Evolutionary conservation across 2,329 filamentous ascomycete genomes (phyloP).

Genomic region (Arthrobotrys megalospora): DNA sequence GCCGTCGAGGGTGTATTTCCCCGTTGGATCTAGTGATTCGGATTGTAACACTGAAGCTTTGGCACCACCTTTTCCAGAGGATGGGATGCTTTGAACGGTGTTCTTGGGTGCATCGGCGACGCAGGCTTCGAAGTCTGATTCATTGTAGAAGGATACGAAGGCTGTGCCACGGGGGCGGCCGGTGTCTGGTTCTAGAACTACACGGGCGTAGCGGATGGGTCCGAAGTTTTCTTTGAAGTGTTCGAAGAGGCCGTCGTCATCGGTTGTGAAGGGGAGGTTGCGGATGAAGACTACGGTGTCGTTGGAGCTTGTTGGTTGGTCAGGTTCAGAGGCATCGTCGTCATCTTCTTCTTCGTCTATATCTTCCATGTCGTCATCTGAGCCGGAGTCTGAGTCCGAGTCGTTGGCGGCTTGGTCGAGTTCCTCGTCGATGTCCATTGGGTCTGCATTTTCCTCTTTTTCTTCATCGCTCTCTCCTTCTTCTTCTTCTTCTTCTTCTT

Average conservation of each 20-base stretch:
- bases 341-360: slow-evolving; percentile 65
- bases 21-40: slow-evolving; percentile 83
- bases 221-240: slow-evolving; percentile 89
- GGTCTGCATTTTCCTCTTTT: slow-evolving; percentile 66
- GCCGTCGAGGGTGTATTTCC: slow-evolving; percentile 90
- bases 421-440: slow-evolving; percentile 68
- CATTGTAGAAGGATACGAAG: slow-evolving; percentile 91
- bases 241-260: slow-evolving; percentile 83
- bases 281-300: slow-evolving; percentile 86
- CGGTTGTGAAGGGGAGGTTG: slow-evolving; percentile 90
- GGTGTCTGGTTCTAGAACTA: slow-evolving; percentile 88
- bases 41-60: slow-evolving; percentile 85
- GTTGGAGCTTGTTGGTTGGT: slow-evolving; percentile 61
- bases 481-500: slow-evolving; percentile 73
- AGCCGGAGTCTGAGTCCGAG: slow-evolving; percentile 65
- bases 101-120: slow-evolving; percentile 80
- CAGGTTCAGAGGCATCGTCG: slow-evolving; percentile 69
- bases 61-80: slow-evolving; percentile 65
- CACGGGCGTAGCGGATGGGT: slow-evolving; percentile 87
- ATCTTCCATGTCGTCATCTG: slow-evolving; percentile 64
- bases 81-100: slow-evolving; percentile 68
- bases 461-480: slow-evolving; percentile 72
- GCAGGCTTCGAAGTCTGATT: slow-evolving; percentile 81
- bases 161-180: slow-evolving; percentile 91
- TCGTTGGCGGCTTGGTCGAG: slow-evolving; percentile 67